A percentile compares a stretch with the other conserved stretches of the same genome.
Conservation (phyloP, 805 yeast species). For the Saturnispora halmiae region DNA sequence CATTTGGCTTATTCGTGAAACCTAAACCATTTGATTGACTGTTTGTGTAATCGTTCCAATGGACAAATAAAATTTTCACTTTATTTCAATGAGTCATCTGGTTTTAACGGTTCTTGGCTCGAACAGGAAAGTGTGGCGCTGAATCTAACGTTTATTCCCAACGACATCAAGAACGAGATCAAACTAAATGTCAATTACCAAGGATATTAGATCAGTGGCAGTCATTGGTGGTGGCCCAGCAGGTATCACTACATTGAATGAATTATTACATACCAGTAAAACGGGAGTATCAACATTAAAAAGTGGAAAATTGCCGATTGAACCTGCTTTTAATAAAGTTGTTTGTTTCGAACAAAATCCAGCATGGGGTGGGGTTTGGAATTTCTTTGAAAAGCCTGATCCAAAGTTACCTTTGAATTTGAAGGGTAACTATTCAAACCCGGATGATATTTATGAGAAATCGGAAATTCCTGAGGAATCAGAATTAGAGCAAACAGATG, state of each 20-base stretch:
- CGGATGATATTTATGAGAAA: conserved; percentile 15
- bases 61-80: too few relatives aligned
- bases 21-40: too few relatives aligned
- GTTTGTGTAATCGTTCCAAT: too few relatives aligned
- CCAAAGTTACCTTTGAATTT: conserved; percentile 16
- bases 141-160: too few relatives aligned
- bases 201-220: conserved; percentile 22
- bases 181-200: conserved; percentile 7
- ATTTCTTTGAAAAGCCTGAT: conserved; percentile 14
- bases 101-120: neutral
- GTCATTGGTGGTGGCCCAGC: conserved; percentile 36
- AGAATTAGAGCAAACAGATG: conserved; percentile 22
- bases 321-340: conserved; percentile 28
- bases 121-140: conserved; percentile 3
- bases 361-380: conserved; percentile 36
- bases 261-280: conserved; percentile 24
- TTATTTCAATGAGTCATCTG: neutral
- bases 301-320: neutral
- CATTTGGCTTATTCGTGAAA: too few relatives aligned
- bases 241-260: conserved; percentile 31
- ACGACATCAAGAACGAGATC: too few relatives aligned
- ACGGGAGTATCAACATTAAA: conserved; percentile 23
- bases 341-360: conserved; percentile 34
- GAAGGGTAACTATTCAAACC: conserved; percentile 11
- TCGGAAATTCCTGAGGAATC: conserved; percentile 9